Base-by-base conservation (phyloP, 768 basidiomycete genomes). In the Tricholoma sp. region DNA sequence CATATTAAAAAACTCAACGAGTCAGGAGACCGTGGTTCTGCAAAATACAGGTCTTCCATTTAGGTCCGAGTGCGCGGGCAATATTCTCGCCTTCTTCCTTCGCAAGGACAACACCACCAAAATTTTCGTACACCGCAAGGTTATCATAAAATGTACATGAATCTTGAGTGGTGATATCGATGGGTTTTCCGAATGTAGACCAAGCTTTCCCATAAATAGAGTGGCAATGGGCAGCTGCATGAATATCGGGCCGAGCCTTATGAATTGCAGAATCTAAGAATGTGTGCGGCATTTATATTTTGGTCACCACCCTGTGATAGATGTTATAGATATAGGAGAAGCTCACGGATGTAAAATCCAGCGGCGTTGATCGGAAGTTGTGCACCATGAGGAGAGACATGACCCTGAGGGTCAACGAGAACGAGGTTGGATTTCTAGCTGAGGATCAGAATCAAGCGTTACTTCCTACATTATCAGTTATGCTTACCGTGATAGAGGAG, bases 151-250 rank as follows among this genome's bases (percentile, higher is more conserved):
- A 76, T 2, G 70, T 67, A 57, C 75, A 77, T 10, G 73, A 59
- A 55, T 79, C 79, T 61, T 79, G 77, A 6, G 72, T 73, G 50
- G 76, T 68, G 62, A 75, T 71, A 36, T 78, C 74, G 44, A 79
- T 64, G n/a, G 69, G 65, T 29, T 62, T 77, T 80, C 37, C 79
- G 28, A 81, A 71, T 10, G 76, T 67, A 11, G 76, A 76, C 66
- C 76, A 82, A 0, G 78, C 76, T 61, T 77, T 80, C 34, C 79
- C 80, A 63, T 75, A 68, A 5, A 74, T 66, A 7, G 78, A 76
- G 62, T 80, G 79, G n/a, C 75, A 76, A 59, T 81, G 79, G 0
- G 77, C 77, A 8, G 76, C 76, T 50, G 75, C 74, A 4, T 76
- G 48, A 32, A 81, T 71, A 56, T 80, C 78, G 8, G 79, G 76